These are phyloP conservation scores for Eutrema japonicum DNA, from an alignment of 345 rosid genomes.

Conservation along the genomic window DNA sequence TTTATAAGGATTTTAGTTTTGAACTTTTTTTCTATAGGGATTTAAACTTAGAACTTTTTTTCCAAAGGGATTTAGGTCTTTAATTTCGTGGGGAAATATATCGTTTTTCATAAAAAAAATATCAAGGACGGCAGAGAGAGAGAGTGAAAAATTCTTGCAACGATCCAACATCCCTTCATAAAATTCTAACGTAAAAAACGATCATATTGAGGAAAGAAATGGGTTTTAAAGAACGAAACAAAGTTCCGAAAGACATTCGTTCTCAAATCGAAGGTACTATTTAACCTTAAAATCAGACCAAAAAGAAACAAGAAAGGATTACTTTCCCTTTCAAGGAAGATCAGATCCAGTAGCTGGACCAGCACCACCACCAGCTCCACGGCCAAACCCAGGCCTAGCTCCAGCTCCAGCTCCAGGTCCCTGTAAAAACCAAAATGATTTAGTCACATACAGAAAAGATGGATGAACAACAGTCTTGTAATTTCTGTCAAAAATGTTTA, in stretches of 20 bases:
- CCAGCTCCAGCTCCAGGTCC: slow-evolving; percentile 73
- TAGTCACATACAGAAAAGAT: neutral
- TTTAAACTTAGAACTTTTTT: too few relatives aligned
- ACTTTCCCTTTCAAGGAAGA: slow-evolving; percentile 50
- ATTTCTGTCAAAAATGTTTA: neutral
- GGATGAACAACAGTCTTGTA: neutral
- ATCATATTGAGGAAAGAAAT: slow-evolving; percentile 23
- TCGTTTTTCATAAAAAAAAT: too few relatives aligned
- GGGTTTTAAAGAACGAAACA: slow-evolving; percentile 6
- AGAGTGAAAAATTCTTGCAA: too few relatives aligned
- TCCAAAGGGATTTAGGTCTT: too few relatives aligned
- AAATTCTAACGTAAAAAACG: slow-evolving; percentile 15
- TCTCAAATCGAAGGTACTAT: slow-evolving; percentile 15
- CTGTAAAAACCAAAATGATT: slow-evolving; percentile 36
- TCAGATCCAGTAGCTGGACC: slow-evolving; percentile 54
- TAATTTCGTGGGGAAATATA: too few relatives aligned
- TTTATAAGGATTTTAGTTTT: too few relatives aligned
- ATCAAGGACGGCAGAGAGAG: neutral
- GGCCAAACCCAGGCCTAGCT: slow-evolving; percentile 72
- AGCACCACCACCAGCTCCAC: slow-evolving; percentile 67
- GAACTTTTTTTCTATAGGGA: too few relatives aligned
- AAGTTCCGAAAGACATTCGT: slow-evolving; percentile 16
- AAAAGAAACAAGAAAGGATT: slow-evolving; percentile 16
- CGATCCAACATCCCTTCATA: slow-evolving; percentile 5
- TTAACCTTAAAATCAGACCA: slow-evolving; percentile 4